Conservation (phyloP, 768 basidiomycete species). For the Termitomyces sp. region DNA sequence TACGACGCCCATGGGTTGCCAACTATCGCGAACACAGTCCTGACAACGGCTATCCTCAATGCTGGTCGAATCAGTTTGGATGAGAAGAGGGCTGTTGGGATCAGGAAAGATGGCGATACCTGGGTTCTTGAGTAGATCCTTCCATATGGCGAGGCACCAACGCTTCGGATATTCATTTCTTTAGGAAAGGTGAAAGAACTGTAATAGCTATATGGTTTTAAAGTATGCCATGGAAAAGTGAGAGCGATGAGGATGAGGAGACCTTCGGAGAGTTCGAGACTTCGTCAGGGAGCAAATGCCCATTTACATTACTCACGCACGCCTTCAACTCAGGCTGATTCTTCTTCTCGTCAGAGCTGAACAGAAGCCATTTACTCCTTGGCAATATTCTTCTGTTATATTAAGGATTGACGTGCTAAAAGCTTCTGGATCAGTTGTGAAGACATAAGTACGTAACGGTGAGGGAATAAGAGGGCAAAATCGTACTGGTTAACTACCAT, state of each 20-base stretch:
- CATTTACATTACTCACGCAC: too few species aligned
- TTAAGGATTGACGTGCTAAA: background rate
- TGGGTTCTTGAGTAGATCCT: constrained; percentile 65
- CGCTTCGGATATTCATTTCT: background rate
- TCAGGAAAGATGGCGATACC: constrained; percentile 59
- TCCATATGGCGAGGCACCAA: constrained; percentile 12
- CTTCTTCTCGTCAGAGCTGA: too few species aligned
- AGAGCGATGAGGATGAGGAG: background rate
- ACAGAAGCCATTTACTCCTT: background rate
- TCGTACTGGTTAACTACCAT: background rate
- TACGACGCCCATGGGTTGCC: constrained; percentile 82
- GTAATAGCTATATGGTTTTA: background rate
- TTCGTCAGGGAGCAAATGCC: background rate
- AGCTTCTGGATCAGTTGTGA: background rate
- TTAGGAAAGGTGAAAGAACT: constrained; percentile 11
- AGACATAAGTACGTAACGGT: background rate
- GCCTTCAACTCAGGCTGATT: too few species aligned
- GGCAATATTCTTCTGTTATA: background rate
- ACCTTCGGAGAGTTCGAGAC: background rate
- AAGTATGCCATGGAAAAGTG: background rate
- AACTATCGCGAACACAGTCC: constrained; percentile 84
- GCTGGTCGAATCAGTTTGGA: constrained; percentile 89
- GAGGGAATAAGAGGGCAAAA: background rate
- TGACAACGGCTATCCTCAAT: constrained; percentile 85
- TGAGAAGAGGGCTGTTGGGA: constrained; percentile 80